Evolutionary conservation across 352 stramenopile genomes (phyloP).

Genomic region (Pythium periplocum): DNA sequence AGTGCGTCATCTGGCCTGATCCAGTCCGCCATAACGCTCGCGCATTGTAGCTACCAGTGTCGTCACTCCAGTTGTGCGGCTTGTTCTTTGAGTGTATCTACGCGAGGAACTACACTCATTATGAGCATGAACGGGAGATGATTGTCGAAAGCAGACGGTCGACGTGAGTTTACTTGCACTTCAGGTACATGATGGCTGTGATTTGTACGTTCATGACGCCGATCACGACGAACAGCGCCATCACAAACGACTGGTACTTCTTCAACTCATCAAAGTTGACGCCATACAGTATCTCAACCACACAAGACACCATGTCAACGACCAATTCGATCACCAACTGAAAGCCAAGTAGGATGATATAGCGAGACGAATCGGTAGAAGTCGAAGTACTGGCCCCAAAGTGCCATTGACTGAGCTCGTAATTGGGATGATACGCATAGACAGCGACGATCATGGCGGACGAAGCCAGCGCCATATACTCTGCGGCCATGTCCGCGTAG

Average conservation of each 20-base stretch:
- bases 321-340: background rate
- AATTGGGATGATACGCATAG: background rate
- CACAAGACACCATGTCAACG: slow-evolving; percentile 1
- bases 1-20: too few species aligned
- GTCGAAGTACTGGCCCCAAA: background rate
- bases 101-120: too few species aligned
- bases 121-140: background rate
- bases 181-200: slow-evolving; percentile 3
- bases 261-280: background rate
- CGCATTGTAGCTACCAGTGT: too few species aligned
- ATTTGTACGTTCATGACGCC: slow-evolving; percentile 1
- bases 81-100: too few species aligned
- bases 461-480: background rate
- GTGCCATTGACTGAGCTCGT: background rate
- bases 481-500: slow-evolving; percentile 21
- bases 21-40: too few species aligned
- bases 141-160: background rate
- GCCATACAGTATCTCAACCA: background rate
- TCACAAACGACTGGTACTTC: background rate
- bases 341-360: background rate
- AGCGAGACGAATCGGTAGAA: background rate
- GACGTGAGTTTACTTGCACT: background rate
- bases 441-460: background rate
- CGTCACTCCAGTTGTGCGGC: too few species aligned
- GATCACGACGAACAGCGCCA: background rate